Conservation (phyloP, 495 filamentous ascomycete genomes). For the Glutinoglossum americanum region DNA sequence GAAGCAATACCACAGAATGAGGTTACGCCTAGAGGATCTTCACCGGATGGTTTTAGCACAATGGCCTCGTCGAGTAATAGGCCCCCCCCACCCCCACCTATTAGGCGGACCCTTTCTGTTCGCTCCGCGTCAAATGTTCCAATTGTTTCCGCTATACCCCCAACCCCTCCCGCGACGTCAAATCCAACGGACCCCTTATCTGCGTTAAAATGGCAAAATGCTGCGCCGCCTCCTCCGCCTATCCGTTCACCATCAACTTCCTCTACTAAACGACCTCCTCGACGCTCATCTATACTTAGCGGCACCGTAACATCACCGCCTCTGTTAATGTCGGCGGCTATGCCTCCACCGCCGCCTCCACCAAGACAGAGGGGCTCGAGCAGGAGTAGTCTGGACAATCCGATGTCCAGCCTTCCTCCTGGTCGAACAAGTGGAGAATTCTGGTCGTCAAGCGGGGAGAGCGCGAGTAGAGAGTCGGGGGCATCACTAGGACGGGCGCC, state of each 20-base stretch:
- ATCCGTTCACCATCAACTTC: slow-evolving; percentile 17
- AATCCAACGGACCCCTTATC: slow-evolving; percentile 15
- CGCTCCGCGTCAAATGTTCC: not conserved
- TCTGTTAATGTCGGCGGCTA: not conserved
- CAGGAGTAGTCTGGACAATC: slow-evolving; percentile 21
- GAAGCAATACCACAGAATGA: not conserved
- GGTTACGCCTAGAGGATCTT: not conserved
- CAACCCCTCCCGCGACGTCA: not conserved
- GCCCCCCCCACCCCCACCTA: slow-evolving; percentile 1
- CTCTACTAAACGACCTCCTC: slow-evolving; percentile 7
- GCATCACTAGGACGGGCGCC: not conserved
- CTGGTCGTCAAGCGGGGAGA: not conserved
- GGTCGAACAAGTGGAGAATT: not conserved
- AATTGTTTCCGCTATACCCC: not conserved
- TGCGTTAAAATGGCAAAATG: slow-evolving; percentile 18
- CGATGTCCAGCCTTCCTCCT: not conserved
- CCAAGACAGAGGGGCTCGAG: slow-evolving; percentile 34
- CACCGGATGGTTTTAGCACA: not conserved
- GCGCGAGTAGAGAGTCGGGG: not conserved
- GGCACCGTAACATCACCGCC: not conserved
- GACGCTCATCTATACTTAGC: not conserved
- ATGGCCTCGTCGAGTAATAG: not conserved
- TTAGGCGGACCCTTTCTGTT: not conserved
- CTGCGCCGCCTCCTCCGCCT: slow-evolving; percentile 17
- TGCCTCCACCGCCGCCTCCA: slow-evolving; percentile 31